phyloP scores from a whole-genome alignment of 495 filamentous ascomycete genomes.

The Tuber magnatum region DNA sequence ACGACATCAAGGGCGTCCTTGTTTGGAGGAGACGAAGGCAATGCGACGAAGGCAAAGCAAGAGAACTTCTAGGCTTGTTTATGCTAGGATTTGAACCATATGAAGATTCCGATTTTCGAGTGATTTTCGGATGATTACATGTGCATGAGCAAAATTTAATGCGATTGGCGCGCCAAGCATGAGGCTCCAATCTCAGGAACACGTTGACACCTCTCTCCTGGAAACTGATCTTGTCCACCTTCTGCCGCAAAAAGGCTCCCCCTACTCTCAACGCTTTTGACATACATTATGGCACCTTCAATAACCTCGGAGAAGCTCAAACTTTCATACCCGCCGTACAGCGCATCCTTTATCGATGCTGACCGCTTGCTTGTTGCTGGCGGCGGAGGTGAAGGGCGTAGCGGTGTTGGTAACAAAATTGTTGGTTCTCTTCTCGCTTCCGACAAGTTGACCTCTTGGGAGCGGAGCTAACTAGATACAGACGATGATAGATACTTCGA shows the following conservation, averaged over 20 bases:
- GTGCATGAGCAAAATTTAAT: neutral
- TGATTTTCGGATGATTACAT: neutral
- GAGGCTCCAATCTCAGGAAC: neutral
- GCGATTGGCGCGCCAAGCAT: neutral
- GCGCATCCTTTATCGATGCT: conserved; percentile 75
- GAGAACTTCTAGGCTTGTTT: no score
- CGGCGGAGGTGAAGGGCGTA: conserved; percentile 77
- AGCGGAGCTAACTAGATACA: neutral
- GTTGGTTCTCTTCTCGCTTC: conserved; percentile 46
- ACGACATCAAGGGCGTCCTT: no score
- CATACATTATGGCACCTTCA: conserved; percentile 47
- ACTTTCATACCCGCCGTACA: conserved; percentile 80
- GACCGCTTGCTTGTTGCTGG: conserved; percentile 75
- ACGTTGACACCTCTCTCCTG: neutral
- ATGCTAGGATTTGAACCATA: neutral
- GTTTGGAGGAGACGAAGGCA: no score
- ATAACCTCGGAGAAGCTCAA: conserved; percentile 59
- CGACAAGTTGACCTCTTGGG: neutral
- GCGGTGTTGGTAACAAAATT: conserved; percentile 86
- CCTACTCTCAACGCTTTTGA: neutral
- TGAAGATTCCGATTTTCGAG: neutral
- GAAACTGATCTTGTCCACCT: neutral
- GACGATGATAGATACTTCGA: neutral
- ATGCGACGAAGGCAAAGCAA: no score
- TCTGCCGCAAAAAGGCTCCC: neutral